These are phyloP conservation scores for Yamadazyma taylorii DNA, from an alignment of 1,139 yeast species.

Conservation along the genomic window DNA sequence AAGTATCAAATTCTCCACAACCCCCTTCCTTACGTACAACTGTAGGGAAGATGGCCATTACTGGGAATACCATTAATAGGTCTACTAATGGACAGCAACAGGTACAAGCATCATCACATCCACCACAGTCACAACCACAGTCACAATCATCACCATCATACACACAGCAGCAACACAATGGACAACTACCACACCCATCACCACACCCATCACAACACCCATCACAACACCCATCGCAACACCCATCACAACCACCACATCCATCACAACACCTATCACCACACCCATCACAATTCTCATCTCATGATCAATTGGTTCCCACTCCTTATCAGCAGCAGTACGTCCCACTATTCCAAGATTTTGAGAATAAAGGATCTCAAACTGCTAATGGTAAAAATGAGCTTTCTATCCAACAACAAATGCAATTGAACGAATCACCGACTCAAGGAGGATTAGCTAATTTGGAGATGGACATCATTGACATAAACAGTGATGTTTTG, in stretches of 20 bases:
- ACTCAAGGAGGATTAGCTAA: constrained; percentile 31
- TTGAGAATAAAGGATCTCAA: neutral
- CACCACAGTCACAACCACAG: neutral
- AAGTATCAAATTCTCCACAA: constrained; percentile 4
- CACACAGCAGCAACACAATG: no score
- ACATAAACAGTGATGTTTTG: constrained; percentile 58
- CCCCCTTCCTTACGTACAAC: constrained; percentile 14
- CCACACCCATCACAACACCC: no score
- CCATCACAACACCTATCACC: no score
- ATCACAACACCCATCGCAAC: no score
- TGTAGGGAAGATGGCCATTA: constrained; percentile 16
- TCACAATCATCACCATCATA: no score
- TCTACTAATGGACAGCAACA: constrained; percentile 4
- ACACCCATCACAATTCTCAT: no score
- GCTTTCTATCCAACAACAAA: constrained; percentile 10
- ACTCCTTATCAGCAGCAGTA: no score
- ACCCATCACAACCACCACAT: no score
- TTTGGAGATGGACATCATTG: constrained; percentile 35
- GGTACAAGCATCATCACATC: neutral
- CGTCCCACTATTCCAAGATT: neutral
- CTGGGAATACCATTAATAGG: constrained; percentile 19
- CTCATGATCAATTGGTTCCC: no score
- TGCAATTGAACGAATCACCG: constrained; percentile 32
- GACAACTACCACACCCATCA: no score
- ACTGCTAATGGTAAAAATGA: constrained; percentile 4